These are phyloP conservation scores for Cyclaneusma minus DNA, from an alignment of 2,329 filamentous ascomycete species.

Conservation along the genomic window DNA sequence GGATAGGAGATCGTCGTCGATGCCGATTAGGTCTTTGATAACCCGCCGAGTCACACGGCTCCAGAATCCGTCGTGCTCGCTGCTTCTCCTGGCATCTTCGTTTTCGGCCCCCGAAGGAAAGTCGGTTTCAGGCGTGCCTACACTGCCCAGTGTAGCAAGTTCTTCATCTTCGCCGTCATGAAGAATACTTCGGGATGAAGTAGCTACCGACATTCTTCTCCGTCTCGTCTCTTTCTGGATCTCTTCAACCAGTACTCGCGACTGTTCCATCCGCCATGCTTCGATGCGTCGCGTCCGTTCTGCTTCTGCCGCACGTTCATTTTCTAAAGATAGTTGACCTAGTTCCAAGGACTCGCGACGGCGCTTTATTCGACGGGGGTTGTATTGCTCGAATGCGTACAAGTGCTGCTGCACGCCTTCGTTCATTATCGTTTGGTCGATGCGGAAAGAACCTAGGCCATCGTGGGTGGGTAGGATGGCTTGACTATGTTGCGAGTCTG, in stretches of 20 bases:
- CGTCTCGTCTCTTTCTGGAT: conserved; percentile 74
- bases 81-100: conserved; percentile 8
- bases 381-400: conserved; percentile 79
- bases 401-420: conserved; percentile 63
- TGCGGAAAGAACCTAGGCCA: conserved; percentile 71
- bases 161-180: conserved; percentile 17
- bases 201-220: conserved; percentile 45
- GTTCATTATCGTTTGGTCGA: conserved; percentile 38
- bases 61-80: conserved; percentile 55
- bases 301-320: conserved; percentile 42
- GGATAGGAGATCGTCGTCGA: conserved; percentile 72
- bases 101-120: conserved; percentile 3
- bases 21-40: conserved; percentile 77
- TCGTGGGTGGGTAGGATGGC: conserved; percentile 83
- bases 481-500: conserved; percentile 17
- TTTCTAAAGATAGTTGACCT: conserved; percentile 33
- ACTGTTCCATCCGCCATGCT: conserved; percentile 84
- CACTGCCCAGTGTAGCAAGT: conserved; percentile 14
- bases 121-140: conserved; percentile 7
- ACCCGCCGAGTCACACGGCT: conserved; percentile 70
- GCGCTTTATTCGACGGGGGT: conserved; percentile 49
- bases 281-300: conserved; percentile 79
- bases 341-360: conserved; percentile 36
- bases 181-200: conserved; percentile 20
- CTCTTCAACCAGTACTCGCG: conserved; percentile 68